phyloP scores from a whole-genome alignment of 495 filamentous ascomycete species.

The Aspergillus funiculosus region DNA sequence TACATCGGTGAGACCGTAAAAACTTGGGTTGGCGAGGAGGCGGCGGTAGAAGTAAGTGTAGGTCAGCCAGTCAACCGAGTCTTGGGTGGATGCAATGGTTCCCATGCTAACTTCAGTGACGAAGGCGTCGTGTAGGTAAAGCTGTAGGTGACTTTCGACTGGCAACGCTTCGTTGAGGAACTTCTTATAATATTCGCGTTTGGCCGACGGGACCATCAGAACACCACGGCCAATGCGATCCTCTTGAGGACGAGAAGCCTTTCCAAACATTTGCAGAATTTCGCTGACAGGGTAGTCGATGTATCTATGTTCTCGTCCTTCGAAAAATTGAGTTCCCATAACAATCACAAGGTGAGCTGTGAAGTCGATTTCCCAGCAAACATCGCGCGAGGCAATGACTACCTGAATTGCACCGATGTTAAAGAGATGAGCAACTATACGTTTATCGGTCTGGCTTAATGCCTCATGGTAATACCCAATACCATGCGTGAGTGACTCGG shows the following conservation, averaged over 20 bases:
- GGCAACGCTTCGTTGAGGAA: conserved; percentile 96
- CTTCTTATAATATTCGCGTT: conserved; percentile 97
- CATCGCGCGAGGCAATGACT: conserved; percentile 86
- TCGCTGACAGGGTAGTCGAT: conserved; percentile 95
- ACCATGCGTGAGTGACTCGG: conserved; percentile 88
- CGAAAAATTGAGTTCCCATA: conserved; percentile 99
- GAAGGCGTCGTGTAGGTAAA: conserved; percentile 90
- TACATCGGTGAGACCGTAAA: conserved; percentile 83
- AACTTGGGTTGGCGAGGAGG: conserved; percentile 94
- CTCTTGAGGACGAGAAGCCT: conserved; percentile 68
- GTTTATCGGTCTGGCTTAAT: conserved; percentile 78
- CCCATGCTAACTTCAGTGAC: conserved; percentile 93
- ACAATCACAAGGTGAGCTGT: conserved; percentile 87
- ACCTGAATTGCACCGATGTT: conserved; percentile 89
- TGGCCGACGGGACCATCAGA: conserved; percentile 88
- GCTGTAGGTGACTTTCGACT: conserved; percentile 88
- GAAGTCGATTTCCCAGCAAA: conserved; percentile 90
- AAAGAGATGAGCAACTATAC: conserved; percentile 88
- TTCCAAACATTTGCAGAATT: conserved; percentile 99
- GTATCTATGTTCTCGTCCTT: conserved; percentile 94
- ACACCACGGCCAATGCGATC: conserved; percentile 85
- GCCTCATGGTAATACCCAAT: conserved; percentile 98
- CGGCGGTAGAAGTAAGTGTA: conserved; percentile 99
- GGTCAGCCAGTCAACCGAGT: conserved; percentile 96
- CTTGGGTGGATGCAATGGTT: conserved; percentile 89